Evolutionary conservation across 371 early-diverging fungal species (phyloP), one percentile per base, ranked within the genome.

Genomic region (Capniomyces stellatus): DNA sequence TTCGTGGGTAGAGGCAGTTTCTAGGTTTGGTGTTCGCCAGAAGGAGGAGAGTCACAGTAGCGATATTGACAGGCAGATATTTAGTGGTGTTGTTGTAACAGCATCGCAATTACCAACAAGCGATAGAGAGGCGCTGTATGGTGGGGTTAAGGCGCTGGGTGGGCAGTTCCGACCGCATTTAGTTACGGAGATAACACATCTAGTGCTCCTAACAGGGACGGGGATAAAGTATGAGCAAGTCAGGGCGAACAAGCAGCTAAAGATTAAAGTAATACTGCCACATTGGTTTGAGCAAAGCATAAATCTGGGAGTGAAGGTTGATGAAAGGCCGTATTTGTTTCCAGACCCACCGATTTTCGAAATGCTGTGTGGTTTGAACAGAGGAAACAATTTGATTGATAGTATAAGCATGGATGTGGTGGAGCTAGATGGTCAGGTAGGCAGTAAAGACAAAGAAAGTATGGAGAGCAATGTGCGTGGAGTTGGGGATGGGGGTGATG

Each of bases 201-300:
- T 75, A 27, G 53, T 76, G 3, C 2, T 67, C 24, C 42, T 67
- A 52, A 55, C 48, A 25, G 62, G 55, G n/a, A 51, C 44, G 8
- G 68, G 68, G 12, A 41, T 41, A 13, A 72, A 73, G 41, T 79
- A 78, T 56, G 69, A 72, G 27, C 67, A 69, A 46, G 72, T 63
- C 1, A 64, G 69, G 29, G 58, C 54, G 23, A 58, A 71, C 43
- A 62, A 62, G 13, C 64, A 70, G 27, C 44, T 71, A 50, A 68
- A 66, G 4, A 76, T 82, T 40, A 75, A 67, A 41, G 61, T 78
- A 1, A 74, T 90, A 2, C 64, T 84, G 15, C 85, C 88, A 6
- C 85, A 86, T 51, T 90, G 81, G 77, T 70, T 89, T 52, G 80
- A 85, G 55, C 78, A 78, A 43, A 81, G 85, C 59, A 62, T 83